Evolutionary conservation across 169 alveolate genomes (phyloP), one percentile per base, ranked within the genome.

Genomic region (Perkinsus marinus): DNA sequence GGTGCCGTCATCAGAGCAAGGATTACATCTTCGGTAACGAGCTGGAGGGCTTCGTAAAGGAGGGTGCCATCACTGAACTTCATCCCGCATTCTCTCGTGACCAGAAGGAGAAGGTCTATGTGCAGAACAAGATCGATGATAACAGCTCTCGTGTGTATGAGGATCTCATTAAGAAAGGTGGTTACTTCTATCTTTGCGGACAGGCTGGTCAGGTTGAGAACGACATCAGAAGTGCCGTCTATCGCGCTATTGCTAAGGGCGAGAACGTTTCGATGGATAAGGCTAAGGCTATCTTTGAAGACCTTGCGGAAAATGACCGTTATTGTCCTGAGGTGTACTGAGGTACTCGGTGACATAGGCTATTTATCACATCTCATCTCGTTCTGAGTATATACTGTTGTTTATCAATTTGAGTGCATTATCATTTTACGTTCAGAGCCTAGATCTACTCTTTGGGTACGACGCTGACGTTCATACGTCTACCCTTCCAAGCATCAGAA

Each of bases 81-180:
- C 94, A 91, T 90, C 92, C 94, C 69, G 96, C 96, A 2, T 95
- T 95, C 92, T 92, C 95, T 41, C 93, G 96, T 41, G 96, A 93
- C 91, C 95, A 93, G 93, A 94, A 94, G 93, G 94, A 95, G 92
- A 95, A 95, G 93, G 89, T 95, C 39, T 95, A 95, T 92, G 96
- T 95, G 36, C 96, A 95, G 92, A 93, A 93, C 90, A 39, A 93
- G 68, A 93, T 93, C 91, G 47, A 41, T n/a, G 93, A 92, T 41
- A 92, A 90, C 57, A 46, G 92, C 39, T 39, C n/a, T 30, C 93
- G 90, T 39, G 37, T 93, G 39, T 90, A 93, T 68, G 68, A 39
- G 90, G 91, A 90, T 90, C 68, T 93, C 90, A 39, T 92, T 22
- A 90, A 92, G 89, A 57, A 92, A 16, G 47, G 90, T 39, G 95